Conservation (phyloP, 352 stramenopile genomes). For the Globisporangium mamillatum region DNA sequence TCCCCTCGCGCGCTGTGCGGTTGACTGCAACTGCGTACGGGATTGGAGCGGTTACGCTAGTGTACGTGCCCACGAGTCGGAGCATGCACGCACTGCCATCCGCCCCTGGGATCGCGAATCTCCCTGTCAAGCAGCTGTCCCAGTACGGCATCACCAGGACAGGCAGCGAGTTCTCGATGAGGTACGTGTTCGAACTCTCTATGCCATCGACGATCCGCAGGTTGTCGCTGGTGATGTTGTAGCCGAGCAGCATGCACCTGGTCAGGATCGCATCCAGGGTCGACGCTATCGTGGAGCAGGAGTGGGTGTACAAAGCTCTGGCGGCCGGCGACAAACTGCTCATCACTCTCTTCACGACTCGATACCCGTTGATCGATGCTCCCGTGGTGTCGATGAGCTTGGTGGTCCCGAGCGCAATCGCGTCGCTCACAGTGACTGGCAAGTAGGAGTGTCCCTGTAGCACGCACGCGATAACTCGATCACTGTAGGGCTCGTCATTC, state of each 20-base stretch:
- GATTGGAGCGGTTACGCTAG: background rate
- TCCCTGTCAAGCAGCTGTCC: conserved; percentile 9
- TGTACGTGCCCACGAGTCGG: conserved; percentile 14
- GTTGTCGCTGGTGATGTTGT: conserved; percentile 26
- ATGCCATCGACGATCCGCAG: conserved; percentile 24
- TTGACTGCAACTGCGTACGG: conserved; percentile 7
- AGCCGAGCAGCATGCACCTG: conserved; percentile 21
- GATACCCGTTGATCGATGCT: conserved; percentile 12
- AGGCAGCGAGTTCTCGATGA: conserved; percentile 13
- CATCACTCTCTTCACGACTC: conserved; percentile 9
- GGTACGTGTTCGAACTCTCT: conserved; percentile 1
- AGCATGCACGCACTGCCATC: conserved; percentile 20
- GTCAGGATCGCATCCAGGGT: conserved; percentile 23
- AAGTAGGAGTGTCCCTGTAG: conserved; percentile 38
- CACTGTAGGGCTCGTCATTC: conserved; percentile 43
- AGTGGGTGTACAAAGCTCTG: background rate
- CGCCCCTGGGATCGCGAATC: conserved; percentile 9
- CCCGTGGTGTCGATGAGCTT: conserved; percentile 13
- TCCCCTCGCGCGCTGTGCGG: conserved; percentile 17
- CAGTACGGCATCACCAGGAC: conserved; percentile 18
- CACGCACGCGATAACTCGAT: conserved; percentile 44
- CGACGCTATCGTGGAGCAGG: conserved; percentile 18
- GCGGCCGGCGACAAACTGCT: background rate
- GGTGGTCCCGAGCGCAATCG: conserved; percentile 15
- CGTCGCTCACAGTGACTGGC: conserved; percentile 31